phyloP scores from a whole-genome alignment of 441 rosid genomes.

The Gossypium schwendimanii region DNA sequence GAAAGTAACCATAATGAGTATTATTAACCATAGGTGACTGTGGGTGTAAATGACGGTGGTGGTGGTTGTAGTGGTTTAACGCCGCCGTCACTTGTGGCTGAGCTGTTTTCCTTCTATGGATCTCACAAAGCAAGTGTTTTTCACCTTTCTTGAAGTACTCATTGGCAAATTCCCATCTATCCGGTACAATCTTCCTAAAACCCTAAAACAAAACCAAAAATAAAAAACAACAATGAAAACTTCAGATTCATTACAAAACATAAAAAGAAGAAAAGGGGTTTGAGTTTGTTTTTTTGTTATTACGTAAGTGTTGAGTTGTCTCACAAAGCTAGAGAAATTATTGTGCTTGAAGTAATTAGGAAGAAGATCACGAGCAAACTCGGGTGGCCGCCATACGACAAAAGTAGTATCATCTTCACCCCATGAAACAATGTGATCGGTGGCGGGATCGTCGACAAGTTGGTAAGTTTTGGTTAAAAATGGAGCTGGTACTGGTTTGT shows the following conservation, averaged over 20 bases:
- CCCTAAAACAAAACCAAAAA: constrained; percentile 43
- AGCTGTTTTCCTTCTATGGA: constrained; percentile 74
- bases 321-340: constrained; percentile 89
- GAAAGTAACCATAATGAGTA: constrained; percentile 38
- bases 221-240: neutral
- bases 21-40: constrained; percentile 41
- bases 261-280: neutral
- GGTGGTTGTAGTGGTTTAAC: constrained; percentile 38
- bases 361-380: constrained; percentile 84
- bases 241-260: neutral
- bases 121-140: constrained; percentile 83
- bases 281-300: neutral
- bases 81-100: constrained; percentile 39
- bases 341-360: constrained; percentile 97
- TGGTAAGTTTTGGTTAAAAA: constrained; percentile 87
- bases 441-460: constrained; percentile 76
- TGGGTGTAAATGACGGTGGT: constrained; percentile 38
- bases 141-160: constrained; percentile 90
- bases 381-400: constrained; percentile 88
- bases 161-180: constrained; percentile 95
- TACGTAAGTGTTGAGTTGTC: constrained; percentile 94
- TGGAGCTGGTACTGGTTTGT: constrained; percentile 82
- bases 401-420: constrained; percentile 83
- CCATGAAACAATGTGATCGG: constrained; percentile 91
- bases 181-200: constrained; percentile 91